Evolutionary conservation across 306 rosid genomes (phyloP).

Genomic region (Cucumis cinereus): DNA sequence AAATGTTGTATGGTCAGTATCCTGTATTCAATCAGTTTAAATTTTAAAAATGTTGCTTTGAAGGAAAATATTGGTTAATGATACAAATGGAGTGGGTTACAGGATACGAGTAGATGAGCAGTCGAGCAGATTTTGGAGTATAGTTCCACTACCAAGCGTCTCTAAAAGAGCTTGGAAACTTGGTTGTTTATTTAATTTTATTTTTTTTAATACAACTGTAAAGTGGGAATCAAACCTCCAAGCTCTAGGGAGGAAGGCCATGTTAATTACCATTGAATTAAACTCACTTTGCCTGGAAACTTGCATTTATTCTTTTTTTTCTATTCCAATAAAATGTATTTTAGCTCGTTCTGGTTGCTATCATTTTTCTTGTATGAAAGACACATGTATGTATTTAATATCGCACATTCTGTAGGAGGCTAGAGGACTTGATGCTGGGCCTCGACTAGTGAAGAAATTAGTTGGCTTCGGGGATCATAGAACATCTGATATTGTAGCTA

Average conservation of each 20-base stretch:
- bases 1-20: too few relatives aligned
- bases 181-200: too few relatives aligned
- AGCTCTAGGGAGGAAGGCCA: too few relatives aligned
- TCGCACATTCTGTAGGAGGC: constrained; percentile 55
- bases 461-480: constrained; percentile 78
- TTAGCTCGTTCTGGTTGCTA: neutral
- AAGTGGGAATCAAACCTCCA: too few relatives aligned
- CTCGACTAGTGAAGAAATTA: constrained; percentile 68
- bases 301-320: neutral
- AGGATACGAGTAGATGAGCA: neutral
- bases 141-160: neutral
- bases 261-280: too few relatives aligned
- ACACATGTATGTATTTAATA: neutral
- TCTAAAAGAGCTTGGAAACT: neutral
- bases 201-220: too few relatives aligned
- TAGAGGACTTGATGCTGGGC: constrained; percentile 98
- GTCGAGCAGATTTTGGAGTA: neutral
- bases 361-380: neutral
- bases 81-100: neutral
- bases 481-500: constrained; percentile 70
- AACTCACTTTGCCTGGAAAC: neutral
- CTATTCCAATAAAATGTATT: neutral
- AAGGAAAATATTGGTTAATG: neutral
- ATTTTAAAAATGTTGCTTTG: neutral
- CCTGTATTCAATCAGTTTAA: too few relatives aligned